These are phyloP conservation scores for Tetracladium marchalianum DNA, from an alignment of 495 filamentous ascomycete genomes.

Conservation along the genomic window DNA sequence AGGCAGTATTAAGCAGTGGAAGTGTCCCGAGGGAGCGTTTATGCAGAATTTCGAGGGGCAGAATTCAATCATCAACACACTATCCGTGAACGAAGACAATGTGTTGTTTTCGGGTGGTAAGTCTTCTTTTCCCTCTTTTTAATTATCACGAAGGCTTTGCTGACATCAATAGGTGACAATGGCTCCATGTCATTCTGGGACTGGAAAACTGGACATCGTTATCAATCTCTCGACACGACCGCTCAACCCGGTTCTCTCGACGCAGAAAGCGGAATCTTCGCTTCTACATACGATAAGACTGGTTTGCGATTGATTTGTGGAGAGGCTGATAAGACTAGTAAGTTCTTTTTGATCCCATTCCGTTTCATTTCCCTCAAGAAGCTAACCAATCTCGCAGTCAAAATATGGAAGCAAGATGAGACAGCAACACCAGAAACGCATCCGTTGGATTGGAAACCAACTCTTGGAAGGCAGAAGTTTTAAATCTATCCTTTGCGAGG, in stretches of 20 bases:
- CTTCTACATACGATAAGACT: conserved; percentile 79
- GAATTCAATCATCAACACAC: conserved; percentile 89
- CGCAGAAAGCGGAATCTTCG: conserved; percentile 90
- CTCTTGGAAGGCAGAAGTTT: conserved; percentile 58
- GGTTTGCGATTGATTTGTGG: conserved; percentile 85
- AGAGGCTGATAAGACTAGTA: conserved; percentile 90
- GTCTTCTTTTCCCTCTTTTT: neutral
- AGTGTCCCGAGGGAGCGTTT: conserved; percentile 94
- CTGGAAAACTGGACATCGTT: conserved; percentile 93
- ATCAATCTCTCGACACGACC: conserved; percentile 77
- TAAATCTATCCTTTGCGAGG: too few species aligned
- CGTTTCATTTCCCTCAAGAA: neutral
- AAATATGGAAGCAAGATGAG: conserved; percentile 91
- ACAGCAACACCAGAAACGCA: conserved; percentile 84
- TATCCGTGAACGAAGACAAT: conserved; percentile 90
- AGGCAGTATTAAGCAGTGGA: conserved; percentile 97
- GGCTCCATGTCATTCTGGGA: conserved; percentile 98
- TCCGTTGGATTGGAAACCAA: conserved; percentile 89
- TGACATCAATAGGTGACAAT: conserved; percentile 51
- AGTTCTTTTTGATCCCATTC: conserved; percentile 17
- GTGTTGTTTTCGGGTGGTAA: conserved; percentile 80
- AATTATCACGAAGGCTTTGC: neutral
- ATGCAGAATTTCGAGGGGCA: conserved; percentile 99
- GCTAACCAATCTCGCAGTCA: conserved; percentile 45
- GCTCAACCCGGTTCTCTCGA: conserved; percentile 92